Conservation (phyloP, 768 basidiomycete genomes). For the Kockovaella imperatae region DNA sequence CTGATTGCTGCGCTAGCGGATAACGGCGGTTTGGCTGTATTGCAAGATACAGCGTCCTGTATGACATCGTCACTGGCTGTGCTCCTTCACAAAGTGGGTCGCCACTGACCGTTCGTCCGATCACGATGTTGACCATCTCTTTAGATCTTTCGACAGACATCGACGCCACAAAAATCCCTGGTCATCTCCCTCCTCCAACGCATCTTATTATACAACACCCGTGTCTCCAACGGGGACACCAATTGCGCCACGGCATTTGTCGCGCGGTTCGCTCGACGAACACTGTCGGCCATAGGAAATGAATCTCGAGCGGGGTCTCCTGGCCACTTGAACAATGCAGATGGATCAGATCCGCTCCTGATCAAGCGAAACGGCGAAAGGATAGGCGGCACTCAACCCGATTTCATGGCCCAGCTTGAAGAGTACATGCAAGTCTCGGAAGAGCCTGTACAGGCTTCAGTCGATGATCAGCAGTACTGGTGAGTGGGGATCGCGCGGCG, state of each 20-base stretch:
- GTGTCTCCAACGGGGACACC: conserved; percentile 5
- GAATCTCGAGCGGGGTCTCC: conserved; percentile 18
- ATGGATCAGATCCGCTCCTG: background rate
- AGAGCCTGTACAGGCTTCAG: conserved; percentile 3
- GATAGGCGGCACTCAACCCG: conserved; percentile 7
- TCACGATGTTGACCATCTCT: background rate
- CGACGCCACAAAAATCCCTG: conserved; percentile 13
- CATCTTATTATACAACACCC: conserved; percentile 7
- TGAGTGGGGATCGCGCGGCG: no score
- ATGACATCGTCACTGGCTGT: conserved; percentile 22
- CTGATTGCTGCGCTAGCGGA: conserved; percentile 14
- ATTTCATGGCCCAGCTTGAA: conserved; percentile 18
- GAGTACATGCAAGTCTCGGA: conserved; percentile 17
- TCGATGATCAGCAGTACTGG: conserved; percentile 19
- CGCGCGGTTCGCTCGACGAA: conserved; percentile 17
- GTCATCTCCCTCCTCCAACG: conserved; percentile 20
- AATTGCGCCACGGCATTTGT: conserved; percentile 21
- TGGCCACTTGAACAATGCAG: background rate
- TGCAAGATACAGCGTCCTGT: conserved; percentile 24
- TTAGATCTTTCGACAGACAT: conserved; percentile 16
- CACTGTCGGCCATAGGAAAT: conserved; percentile 14
- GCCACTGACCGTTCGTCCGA: background rate
- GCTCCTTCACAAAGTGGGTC: conserved; percentile 16
- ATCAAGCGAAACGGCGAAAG: background rate
- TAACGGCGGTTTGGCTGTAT: conserved; percentile 16